Percentiles rank a stretch among this genome's conserved stretches.
phyloP scores from a whole-genome alignment of 345 rosid genomes.

The Pugionium dolabratum region DNA sequence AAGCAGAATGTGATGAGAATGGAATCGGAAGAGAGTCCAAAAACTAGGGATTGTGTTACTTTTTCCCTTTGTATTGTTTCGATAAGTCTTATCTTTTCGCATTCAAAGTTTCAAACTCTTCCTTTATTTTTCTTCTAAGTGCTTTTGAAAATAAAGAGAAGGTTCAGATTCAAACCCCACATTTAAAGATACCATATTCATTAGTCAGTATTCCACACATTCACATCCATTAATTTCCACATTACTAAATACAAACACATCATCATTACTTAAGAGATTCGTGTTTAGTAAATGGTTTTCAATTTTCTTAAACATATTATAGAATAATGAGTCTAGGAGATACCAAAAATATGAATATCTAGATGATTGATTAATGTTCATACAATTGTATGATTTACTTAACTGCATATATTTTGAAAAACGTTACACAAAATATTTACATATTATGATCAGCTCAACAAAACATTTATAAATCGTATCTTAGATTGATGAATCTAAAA shows the following conservation, averaged over 20 bases:
- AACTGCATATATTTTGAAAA: conserved; percentile 16
- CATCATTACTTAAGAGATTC: conserved; percentile 23
- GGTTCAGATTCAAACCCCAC: conserved; percentile 43
- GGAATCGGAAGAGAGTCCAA: conserved; percentile 38
- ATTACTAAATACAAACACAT: background rate
- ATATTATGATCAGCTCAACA: background rate
- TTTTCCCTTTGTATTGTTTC: conserved; percentile 38
- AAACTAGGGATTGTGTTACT: conserved; percentile 35
- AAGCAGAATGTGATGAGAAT: conserved; percentile 39
- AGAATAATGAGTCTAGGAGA: conserved; percentile 4
- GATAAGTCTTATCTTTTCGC: conserved; percentile 33
- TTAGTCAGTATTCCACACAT: conserved; percentile 27
- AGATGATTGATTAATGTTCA: background rate
- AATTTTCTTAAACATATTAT: background rate
- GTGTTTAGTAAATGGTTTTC: conserved; percentile 9
- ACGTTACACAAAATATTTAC: conserved; percentile 3
- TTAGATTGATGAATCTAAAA: background rate
- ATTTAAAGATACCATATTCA: conserved; percentile 34
- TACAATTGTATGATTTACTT: background rate
- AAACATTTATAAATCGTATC: background rate
- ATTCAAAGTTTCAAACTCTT: conserved; percentile 39
- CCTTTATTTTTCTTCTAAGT: conserved; percentile 33
- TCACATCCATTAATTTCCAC: conserved; percentile 39
- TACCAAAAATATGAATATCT: background rate
- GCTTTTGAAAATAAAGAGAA: conserved; percentile 36